Evolutionary conservation across 1,139 yeast species (phyloP), one percentile per base, ranked within the genome.

Genomic region (Saccharomyces hybrid): DNA sequence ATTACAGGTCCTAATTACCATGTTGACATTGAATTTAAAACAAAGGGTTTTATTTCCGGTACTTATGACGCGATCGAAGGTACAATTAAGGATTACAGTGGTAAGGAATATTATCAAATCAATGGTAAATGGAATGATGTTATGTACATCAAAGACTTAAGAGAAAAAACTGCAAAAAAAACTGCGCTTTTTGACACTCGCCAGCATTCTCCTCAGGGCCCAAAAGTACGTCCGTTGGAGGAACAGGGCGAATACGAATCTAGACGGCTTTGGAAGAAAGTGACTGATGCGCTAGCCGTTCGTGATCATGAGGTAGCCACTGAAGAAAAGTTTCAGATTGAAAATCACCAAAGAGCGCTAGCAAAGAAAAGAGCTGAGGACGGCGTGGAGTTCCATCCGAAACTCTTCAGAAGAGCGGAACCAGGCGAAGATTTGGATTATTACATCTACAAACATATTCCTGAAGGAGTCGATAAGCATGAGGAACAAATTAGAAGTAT

Each of bases 121-220:
- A 65, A 85, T 4, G 99, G 99, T 14, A 93, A 93, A 71, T 93
- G 99, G 99, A 90, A 90, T 71, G 97, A 85, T 57, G 75, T 84
- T 1, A 84, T 93, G 81, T 80, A 84, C 55, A 81, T 90, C 56
- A 84, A 81, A 64, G 76, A 84, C 61, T 59, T 76, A 47, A 63
- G 61, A 44, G 71, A 74, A 49, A 78, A 82, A 1, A 78, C 78
- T 16, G 66, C 74, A 27, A 64, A 68, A 27, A 81, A 80, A 59
- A 61, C 70, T 2, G 78, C 80, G 1, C 78, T 89, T 26, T 84
- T 83, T 61, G 96, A 93, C 67, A 82, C 95, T 2, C 63, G 66
- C 14, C 74, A 73, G 19, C 78, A 89, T 6, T 63, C 59, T 2
- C 82, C 83, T 2, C 60, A 71, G 41, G 75, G 75, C 55, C 97